Evolutionary conservation across 2,329 filamentous ascomycete species (phyloP).

Genomic region (Emydomyces testavorans): DNA sequence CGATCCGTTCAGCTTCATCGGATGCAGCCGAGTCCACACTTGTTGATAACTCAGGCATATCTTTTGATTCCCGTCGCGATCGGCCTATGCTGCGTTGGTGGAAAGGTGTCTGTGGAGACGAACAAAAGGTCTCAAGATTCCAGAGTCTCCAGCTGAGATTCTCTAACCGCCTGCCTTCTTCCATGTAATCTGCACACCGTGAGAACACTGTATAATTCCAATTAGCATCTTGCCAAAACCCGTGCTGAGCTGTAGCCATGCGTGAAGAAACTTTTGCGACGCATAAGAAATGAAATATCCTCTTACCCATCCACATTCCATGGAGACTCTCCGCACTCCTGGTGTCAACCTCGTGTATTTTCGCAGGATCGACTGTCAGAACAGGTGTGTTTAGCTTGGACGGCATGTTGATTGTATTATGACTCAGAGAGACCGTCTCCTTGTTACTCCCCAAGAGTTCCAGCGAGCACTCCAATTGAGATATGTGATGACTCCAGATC

Average conservation of each 20-base stretch:
- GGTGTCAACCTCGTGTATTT: constrained; percentile 91
- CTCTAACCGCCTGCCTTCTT: constrained; percentile 82
- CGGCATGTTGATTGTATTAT: constrained; percentile 57
- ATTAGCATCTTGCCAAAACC: constrained; percentile 6
- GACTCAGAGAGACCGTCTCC: no score
- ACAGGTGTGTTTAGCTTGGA: constrained; percentile 72
- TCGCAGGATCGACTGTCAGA: constrained; percentile 78
- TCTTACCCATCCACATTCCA: constrained; percentile 94
- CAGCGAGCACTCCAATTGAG: not conserved
- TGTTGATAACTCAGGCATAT: constrained; percentile 61
- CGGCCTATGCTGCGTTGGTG: constrained; percentile 10
- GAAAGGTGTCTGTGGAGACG: constrained; percentile 40
- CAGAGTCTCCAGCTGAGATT: constrained; percentile 94
- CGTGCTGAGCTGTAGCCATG: not conserved
- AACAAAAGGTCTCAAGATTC: constrained; percentile 88
- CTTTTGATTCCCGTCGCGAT: constrained; percentile 36
- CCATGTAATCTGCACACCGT: constrained; percentile 83
- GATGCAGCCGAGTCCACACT: constrained; percentile 61
- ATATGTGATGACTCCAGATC: not conserved
- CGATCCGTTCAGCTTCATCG: constrained; percentile 47
- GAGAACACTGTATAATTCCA: constrained; percentile 59
- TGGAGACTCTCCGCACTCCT: constrained; percentile 85
- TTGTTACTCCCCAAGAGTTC: not conserved
- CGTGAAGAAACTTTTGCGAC: not conserved
- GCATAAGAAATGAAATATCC: constrained; percentile 27